These are phyloP conservation scores for Fusarium longipes DNA, from an alignment of 2,329 filamentous ascomycete genomes.

Conservation along the genomic window DNA sequence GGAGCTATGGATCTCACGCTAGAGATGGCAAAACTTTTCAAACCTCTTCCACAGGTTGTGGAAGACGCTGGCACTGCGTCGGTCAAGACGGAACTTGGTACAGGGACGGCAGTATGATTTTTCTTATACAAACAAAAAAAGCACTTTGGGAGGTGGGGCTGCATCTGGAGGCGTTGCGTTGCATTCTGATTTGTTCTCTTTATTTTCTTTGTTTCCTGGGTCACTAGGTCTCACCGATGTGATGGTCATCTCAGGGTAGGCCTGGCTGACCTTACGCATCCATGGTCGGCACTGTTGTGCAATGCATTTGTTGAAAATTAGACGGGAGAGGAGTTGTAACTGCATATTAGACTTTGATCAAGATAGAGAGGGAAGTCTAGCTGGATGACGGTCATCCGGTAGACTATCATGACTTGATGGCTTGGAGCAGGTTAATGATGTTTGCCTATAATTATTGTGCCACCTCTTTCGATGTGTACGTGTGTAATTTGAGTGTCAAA, in stretches of 20 bases:
- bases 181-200: conserved; percentile 46
- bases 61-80: conserved; percentile 56
- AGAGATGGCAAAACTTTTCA: conserved; percentile 78
- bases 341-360: conserved; percentile 56
- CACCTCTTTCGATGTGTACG: conserved; percentile 18
- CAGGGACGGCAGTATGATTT: conserved; percentile 47
- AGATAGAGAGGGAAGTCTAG: conserved; percentile 52
- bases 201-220: conserved; percentile 45
- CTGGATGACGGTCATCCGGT: conserved; percentile 46
- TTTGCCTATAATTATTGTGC: conserved; percentile 42
- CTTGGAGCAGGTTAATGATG: conserved; percentile 52
- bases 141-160: conserved; percentile 50
- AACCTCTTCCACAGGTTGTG: conserved; percentile 63
- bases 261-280: conserved; percentile 46
- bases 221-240: conserved; percentile 37
- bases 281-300: conserved; percentile 49
- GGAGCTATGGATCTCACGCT: conserved; percentile 72
- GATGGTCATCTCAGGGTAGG: conserved; percentile 33
- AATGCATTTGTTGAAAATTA: conserved; percentile 54
- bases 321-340: conserved; percentile 53
- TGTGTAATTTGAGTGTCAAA: background rate
- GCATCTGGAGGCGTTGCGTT: conserved; percentile 58
- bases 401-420: conserved; percentile 51
- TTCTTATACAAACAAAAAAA: conserved; percentile 48
- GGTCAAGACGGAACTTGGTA: conserved; percentile 56